Evolutionary conservation across 257 asterid genomes (phyloP).

Genomic region (Plantago ovata): DNA sequence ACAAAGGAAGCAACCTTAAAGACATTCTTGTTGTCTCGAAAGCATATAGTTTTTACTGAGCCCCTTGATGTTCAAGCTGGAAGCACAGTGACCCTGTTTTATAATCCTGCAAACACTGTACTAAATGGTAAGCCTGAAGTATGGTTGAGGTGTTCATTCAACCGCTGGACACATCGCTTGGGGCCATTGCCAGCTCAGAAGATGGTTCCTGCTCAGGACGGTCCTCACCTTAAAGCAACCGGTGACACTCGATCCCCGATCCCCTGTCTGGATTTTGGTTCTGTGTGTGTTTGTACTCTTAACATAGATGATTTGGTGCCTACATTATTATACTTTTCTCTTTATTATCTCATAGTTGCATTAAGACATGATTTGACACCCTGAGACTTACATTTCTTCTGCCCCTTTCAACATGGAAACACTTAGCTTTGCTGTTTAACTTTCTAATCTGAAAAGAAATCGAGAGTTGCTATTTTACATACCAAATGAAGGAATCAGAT

Average conservation of each 20-base stretch:
- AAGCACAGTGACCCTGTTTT: slow-evolving; percentile 64
- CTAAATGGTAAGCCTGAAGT: slow-evolving; percentile 87
- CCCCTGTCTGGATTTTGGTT: too few species aligned
- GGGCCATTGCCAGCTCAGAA: slow-evolving; percentile 87
- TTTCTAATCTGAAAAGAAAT: too few species aligned
- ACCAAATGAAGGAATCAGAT: too few species aligned
- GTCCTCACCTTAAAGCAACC: slow-evolving; percentile 69
- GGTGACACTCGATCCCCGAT: slow-evolving; percentile 32
- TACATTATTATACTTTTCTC: too few species aligned
- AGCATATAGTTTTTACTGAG: slow-evolving; percentile 84
- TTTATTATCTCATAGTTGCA: too few species aligned
- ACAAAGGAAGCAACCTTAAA: slow-evolving; percentile 71
- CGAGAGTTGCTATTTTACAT: too few species aligned
- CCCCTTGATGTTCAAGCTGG: slow-evolving; percentile 93
- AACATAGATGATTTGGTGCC: too few species aligned
- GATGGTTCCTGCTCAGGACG: slow-evolving; percentile 67
- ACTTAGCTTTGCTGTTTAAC: too few species aligned
- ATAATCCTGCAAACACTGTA: slow-evolving; percentile 84
- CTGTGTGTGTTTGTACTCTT: too few species aligned
- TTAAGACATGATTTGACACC: too few species aligned
- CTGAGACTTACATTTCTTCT: too few species aligned
- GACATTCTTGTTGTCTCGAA: slow-evolving; percentile 80
- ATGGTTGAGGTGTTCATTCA: slow-evolving; percentile 96
- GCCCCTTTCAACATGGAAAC: too few species aligned
- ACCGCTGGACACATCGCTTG: slow-evolving; percentile 88